A percentile compares a stretch with the other conserved stretches of the same genome.
phyloP scores from a whole-genome alignment of 495 filamentous ascomycete species.

The Xylaria scruposa region DNA sequence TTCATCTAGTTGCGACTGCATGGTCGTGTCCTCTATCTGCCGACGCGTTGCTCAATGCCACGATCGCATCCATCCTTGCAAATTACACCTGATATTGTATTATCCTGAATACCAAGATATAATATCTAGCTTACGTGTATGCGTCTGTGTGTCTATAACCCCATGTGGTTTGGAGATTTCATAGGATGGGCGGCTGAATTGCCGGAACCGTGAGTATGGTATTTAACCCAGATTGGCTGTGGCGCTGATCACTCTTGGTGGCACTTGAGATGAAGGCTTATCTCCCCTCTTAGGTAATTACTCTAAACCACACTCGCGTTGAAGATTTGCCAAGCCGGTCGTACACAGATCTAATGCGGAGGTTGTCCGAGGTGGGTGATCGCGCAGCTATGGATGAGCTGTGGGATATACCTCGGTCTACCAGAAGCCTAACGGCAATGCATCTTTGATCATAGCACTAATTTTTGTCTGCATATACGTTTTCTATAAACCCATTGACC shows the following conservation, averaged over 20 bases:
- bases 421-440: background rate
- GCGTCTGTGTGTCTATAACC: background rate
- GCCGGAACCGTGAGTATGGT: slow-evolving; percentile 1
- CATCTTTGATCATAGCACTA: background rate
- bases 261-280: background rate
- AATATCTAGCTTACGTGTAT: background rate
- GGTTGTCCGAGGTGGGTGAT: background rate
- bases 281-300: background rate
- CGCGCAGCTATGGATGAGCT: background rate
- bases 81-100: background rate
- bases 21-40: background rate
- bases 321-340: background rate
- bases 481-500: background rate
- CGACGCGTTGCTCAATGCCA: background rate
- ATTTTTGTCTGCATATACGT: background rate
- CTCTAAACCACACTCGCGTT: slow-evolving; percentile 8
- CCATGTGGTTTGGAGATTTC: background rate
- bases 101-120: background rate
- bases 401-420: background rate
- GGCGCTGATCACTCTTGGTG: slow-evolving; percentile 21
- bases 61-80: background rate
- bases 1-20: slow-evolving; percentile 9
- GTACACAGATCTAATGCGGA: background rate
- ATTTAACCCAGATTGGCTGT: slow-evolving; percentile 16
- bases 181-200: slow-evolving; percentile 19